phyloP scores from a whole-genome alignment of 768 basidiomycete genomes.

The Mycena albidolilacea region DNA sequence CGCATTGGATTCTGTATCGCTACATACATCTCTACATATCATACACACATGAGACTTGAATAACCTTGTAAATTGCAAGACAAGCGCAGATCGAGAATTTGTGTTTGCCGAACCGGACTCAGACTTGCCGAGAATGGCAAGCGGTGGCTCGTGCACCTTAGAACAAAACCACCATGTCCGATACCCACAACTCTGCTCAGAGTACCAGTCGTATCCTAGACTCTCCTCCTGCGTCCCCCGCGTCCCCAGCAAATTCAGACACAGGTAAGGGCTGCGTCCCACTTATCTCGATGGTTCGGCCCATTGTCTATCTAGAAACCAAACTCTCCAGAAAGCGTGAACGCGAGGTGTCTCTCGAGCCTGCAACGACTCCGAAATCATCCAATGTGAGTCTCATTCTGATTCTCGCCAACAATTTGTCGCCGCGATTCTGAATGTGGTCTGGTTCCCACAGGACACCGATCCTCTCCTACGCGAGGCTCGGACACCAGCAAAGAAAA shows the following conservation, averaged over 20 bases:
- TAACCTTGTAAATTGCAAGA: neutral
- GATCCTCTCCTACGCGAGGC: conserved; percentile 57
- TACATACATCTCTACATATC: conserved; percentile 17
- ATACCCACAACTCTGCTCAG: conserved; percentile 5
- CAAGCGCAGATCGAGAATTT: conserved; percentile 5
- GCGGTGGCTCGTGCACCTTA: conserved; percentile 22
- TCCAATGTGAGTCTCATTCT: conserved; percentile 45
- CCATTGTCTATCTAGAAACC: conserved; percentile 51
- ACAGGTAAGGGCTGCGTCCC: conserved; percentile 50
- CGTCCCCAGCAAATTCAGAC: conserved; percentile 62
- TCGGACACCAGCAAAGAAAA: conserved; percentile 83
- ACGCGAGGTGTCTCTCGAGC: conserved; percentile 84
- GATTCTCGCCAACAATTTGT: conserved; percentile 14
- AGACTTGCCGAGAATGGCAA: conserved; percentile 30
- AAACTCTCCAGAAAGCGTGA: conserved; percentile 80
- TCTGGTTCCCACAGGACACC: conserved; percentile 52
- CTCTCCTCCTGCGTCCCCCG: conserved; percentile 57
- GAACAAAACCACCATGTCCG: conserved; percentile 30
- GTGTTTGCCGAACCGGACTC: conserved; percentile 8
- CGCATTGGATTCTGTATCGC: conserved; percentile 15
- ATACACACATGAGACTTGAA: neutral
- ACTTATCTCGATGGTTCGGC: conserved; percentile 33
- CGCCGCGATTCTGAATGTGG: conserved; percentile 3
- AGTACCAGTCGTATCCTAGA: conserved; percentile 21
- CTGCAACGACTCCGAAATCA: conserved; percentile 65